Evolutionary conservation across 352 stramenopile genomes (phyloP), one percentile per base, ranked within the genome.

Genomic region (Pythium dissotocum): DNA sequence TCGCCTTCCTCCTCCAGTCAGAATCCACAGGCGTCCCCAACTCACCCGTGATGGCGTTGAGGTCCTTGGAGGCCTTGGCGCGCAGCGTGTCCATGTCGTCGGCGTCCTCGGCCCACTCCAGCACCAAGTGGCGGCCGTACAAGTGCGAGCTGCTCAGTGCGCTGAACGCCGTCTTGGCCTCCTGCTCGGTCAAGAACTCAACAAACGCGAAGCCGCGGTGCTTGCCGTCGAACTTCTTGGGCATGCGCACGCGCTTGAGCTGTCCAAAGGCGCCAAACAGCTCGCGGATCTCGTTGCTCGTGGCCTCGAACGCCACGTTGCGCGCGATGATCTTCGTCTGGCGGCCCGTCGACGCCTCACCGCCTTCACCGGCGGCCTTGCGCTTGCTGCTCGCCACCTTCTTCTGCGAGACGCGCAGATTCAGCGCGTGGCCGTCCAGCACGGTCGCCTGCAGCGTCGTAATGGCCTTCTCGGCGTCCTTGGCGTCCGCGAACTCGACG

Each of bases 301-400:
- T 99, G 36, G 98, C 97, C 76, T 99, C 95, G 64, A 99, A 99
- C 30, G 98, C 97, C 61, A 99, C 91, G 73, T 99, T 99, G 55
- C 97, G 93, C 44, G 99, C 93, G 49, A 99, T 98, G 46, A 99
- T 91, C 85, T 99, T 99, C 24, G 94, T 99, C 59, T 87, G 77
- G 54, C 75, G 72, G 53, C 75, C 71, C 28, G 59, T 63, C 30
- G 82, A 72, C 26, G 77, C 74, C 16, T 80, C 67, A n/a, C 73
- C 76, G 1, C 76, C 75, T 16, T 61, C 72, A 1, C 73, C 74
- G 1, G 57, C 64, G 56, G 72, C 74, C 61, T 78, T 83, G 58
- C 74, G 75, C 54, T 87, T 90, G 10, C 1, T 52, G 18, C 12
- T 46, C 14, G 24, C 16, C 18, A 60, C 70, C 67, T 88, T 91